phyloP scores from a whole-genome alignment of 164 flowering plant species.

The Magnolia kwangsiensis region DNA sequence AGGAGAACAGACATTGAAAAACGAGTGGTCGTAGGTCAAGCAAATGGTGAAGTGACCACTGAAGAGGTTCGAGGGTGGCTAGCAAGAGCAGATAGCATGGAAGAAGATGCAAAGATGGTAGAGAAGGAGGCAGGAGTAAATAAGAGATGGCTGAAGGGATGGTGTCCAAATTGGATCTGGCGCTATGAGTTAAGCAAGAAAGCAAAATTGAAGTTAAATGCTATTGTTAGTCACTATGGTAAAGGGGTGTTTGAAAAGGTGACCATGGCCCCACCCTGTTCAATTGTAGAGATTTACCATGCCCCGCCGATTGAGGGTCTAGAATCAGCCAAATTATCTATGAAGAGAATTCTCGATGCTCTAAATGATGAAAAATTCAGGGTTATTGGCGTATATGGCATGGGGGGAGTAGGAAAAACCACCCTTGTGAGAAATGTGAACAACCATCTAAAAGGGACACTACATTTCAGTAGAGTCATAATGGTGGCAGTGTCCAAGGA shows the following conservation, averaged over 20 bases:
- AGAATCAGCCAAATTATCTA: neutral
- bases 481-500: neutral
- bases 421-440: neutral
- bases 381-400: constrained; percentile 12
- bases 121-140: neutral
- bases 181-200: neutral
- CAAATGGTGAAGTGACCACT: neutral
- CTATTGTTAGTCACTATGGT: neutral
- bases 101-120: neutral
- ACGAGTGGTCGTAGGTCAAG: neutral
- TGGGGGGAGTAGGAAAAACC: constrained; percentile 13
- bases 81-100: neutral
- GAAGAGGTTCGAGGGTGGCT: neutral
- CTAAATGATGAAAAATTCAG: neutral
- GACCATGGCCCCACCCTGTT: neutral
- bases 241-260: neutral
- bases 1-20: neutral
- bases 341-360: constrained; percentile 1
- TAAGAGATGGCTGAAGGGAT: neutral
- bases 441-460: neutral
- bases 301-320: neutral
- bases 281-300: neutral
- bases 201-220: neutral
- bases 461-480: neutral
- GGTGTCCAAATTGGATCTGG: neutral